Evolutionary conservation across 768 basidiomycete species (phyloP), one percentile per base, ranked within the genome.

Genomic region (Trametes coccinea): DNA sequence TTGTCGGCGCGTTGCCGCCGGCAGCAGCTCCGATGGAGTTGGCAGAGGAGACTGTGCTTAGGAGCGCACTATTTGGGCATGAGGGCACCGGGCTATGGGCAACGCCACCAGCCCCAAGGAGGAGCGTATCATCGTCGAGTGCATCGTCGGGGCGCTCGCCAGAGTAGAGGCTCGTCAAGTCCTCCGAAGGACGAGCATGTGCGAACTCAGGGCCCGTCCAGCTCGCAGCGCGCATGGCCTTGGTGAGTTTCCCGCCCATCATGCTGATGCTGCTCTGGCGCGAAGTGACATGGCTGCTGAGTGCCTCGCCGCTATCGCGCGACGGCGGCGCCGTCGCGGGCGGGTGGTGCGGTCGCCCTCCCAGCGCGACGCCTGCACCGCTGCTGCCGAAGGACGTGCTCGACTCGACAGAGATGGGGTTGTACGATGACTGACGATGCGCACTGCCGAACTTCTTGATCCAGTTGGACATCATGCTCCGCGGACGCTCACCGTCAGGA

Each of bases 201-300:
- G 71, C 69, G 69, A 70, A 79, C 65, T 74, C 76, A 14, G 78
- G 70, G 10, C 76, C 85, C 0, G 84, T 86, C 87, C 86, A 88
- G 67, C 86, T 87, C 52, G 86, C 84, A 9, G 87, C 87, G 5
- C 87, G 77, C 60, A 82, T 77, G 30, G 82, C 84, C 34, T 79
- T 78, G 11, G 76, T 77, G 44, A 80, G 68, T 53, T 60, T 52
- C 6, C 75, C 71, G 53, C 74, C 70, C 46, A 46, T 33, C 53
- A 55, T 52, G 45, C 69, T 62, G 55, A 66, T 58, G 33, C 72
- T 71, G 47, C 66, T 69, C 57, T 69, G 55, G 22, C 69, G 70
- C 27, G 61, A 73, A 3, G 55, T 72, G 33, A 67, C 74, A 45
- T 67, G 70, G 46, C 68, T 71, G 72, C 45, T 73, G 57, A 73